Base-by-base conservation (phyloP, 768 basidiomycete genomes). In the Sistotremastrum niveocremeum region DNA sequence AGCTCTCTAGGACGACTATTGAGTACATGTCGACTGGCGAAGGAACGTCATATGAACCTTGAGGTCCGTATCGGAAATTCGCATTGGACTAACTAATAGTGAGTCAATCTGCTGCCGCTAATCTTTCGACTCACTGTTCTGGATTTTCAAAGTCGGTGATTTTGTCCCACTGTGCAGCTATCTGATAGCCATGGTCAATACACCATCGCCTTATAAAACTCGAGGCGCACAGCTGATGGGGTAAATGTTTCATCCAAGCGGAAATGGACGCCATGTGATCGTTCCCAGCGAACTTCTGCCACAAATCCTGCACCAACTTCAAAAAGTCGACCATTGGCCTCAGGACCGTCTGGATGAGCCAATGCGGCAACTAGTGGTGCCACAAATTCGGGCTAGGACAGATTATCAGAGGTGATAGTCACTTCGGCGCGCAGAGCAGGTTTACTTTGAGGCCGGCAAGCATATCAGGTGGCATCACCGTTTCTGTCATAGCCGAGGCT, bases 401-500 rank as follows among this genome's bases (percentile, higher is more conserved):
- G 12, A 34, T 31, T 29, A 35, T 28, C 9, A 37, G 29, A 46
- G 12, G 12, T 28, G 6, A 12, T n/a, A 37, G 34, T 10, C 37
- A 12, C 10, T 34, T 37, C 33, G 9, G 29, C 12, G 20, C 20
- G 3, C 39, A 28, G 39, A 42, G 6, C 39, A 28, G 31, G 42
- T 54, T 7, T 60, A 83, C 84, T 60, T 81, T 81, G 37, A 95
- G 65, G 56, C 86, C 84, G n/a, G 74, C 81, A 46, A 98, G 75
- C 75, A 95, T 79, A 47, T 97, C 94, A 12, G 84, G 82, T 6
- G 94, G 86, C 84, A 97, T 87, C 54, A 93, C 69, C 0, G 90
- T 95, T 56, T 82, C 91, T 3, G 91, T 95, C 94, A 98, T 98
- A 3, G 76, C 75, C 3, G 90, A 94, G 1, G 93, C 94, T n/a